Base-by-base conservation (phyloP, 345 rosid genomes). In the Camelina laxa region DNA sequence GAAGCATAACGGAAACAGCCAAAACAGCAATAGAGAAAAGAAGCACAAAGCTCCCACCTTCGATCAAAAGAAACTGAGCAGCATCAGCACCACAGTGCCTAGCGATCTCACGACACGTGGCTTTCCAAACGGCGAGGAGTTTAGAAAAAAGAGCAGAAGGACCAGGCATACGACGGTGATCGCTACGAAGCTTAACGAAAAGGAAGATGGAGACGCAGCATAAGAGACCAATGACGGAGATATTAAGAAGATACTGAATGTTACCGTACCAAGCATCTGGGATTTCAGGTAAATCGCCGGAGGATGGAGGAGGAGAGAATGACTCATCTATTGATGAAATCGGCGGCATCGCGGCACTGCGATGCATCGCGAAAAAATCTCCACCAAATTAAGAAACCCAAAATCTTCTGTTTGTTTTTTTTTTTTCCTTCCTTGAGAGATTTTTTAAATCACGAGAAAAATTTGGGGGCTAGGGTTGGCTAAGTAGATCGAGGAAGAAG, bases 101-200 rank as follows among this genome's bases (percentile, higher is more conserved):
- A 15, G 91, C 93, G 64, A 94, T 91, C 87, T 94, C 98, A 8
- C 86, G 84, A 50, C 87, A 82, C 14, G 97, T 87, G 65, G 97
- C 97, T 70, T 89, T 91, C 99, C 99, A 92, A n/a, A 89, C 92
- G 30, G 99, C 91, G 20, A 92, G 97, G 57, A 92, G 97, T 85
- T 95, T 92, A 38, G 93, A 22, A 39, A 70, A 76, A 16, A 95
- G 80, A 12, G 90, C 97, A 5, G 88, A 68, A 12, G 96, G 91
- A 1, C 92, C 96, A 5, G 97, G 97, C 77, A 92, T 90, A 63
- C 90, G 88, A 38, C 91, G 91, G 71, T 92, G 99, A 74, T 95
- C 97, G 83, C 92, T 87, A 5, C 97, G 97, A 49, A 95, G 93
- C 97, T 95, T 95, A 15, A 87, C 88, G 84, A 89, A 89, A 62